These are phyloP conservation scores for Herpetospermum pedunculosum DNA, from an alignment of 306 rosid genomes.

Conservation along the genomic window DNA sequence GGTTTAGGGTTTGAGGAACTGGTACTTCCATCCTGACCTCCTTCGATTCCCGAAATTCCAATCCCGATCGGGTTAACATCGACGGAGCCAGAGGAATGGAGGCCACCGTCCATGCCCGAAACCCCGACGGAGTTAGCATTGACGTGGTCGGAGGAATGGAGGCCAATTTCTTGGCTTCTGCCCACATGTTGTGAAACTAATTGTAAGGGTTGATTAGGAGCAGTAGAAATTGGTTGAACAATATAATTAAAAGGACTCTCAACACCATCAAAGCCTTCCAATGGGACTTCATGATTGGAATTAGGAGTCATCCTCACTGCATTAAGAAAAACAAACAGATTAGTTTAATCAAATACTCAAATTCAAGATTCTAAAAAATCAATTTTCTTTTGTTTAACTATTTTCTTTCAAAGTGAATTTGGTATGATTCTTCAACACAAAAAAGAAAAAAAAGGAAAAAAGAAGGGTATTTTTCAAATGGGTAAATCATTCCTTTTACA, in stretches of 20 bases:
- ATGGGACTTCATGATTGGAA: background rate
- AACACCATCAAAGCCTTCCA: background rate
- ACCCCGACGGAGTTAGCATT: too few relatives aligned
- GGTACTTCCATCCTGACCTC: fast-evolving
- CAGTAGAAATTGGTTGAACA: background rate
- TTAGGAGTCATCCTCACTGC: background rate
- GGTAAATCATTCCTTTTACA: too few relatives aligned
- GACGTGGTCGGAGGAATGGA: too few relatives aligned
- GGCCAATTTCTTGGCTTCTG: too few relatives aligned
- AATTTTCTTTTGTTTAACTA: too few relatives aligned
- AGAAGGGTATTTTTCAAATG: too few relatives aligned
- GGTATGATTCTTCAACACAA: too few relatives aligned
- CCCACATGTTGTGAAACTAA: background rate
- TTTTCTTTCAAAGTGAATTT: too few relatives aligned
- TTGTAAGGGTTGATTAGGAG: background rate
- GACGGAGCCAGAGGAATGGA: background rate
- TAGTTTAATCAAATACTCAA: too few relatives aligned
- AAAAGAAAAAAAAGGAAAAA: too few relatives aligned
- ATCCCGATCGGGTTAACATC: background rate
- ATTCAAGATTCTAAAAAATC: too few relatives aligned
- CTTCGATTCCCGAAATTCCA: background rate
- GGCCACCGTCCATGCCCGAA: too few relatives aligned
- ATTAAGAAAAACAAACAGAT: background rate
- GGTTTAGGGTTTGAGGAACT: background rate
- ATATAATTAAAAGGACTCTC: background rate